Conservation (phyloP, 345 rosid genomes). For the Dipteronia sinensis region DNA sequence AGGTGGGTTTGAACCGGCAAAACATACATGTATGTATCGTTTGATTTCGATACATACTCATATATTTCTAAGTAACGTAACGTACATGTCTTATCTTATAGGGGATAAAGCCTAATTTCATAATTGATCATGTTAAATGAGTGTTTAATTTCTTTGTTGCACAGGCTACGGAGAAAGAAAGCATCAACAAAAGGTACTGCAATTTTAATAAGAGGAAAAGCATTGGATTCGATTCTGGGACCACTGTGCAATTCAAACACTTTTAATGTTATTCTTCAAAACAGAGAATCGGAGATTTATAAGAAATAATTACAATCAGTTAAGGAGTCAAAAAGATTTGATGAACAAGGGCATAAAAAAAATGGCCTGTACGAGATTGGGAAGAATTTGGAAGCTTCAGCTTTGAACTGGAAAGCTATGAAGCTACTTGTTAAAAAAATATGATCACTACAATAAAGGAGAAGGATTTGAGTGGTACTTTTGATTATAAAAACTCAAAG, state of each 20-base stretch:
- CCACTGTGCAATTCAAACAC: conserved; percentile 27
- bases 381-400: conserved; percentile 17
- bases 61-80: too few species aligned
- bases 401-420: not conserved
- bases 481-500: conserved; percentile 6
- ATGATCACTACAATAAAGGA: not conserved
- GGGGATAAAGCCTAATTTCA: conserved; percentile 20
- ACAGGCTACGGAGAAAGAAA: not conserved
- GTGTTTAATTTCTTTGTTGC: not conserved
- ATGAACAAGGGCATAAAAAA: conserved; percentile 16
- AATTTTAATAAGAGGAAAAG: not conserved
- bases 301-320: not conserved
- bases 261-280: not conserved
- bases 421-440: not conserved
- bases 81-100: too few species aligned
- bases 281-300: not conserved
- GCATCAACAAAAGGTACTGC: conserved; percentile 16
- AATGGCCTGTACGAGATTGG: conserved; percentile 11
- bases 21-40: too few species aligned
- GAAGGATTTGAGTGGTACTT: not conserved
- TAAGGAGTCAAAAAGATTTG: conserved; percentile 14
- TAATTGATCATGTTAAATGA: not conserved
- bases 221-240: conserved; percentile 27
- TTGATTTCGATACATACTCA: too few species aligned
- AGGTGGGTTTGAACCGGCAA: too few species aligned